Evolutionary conservation across 1,284 basidiomycete genomes (phyloP), one percentile per base, ranked within the genome.

Genomic region (Ceratobasidium sp.): DNA sequence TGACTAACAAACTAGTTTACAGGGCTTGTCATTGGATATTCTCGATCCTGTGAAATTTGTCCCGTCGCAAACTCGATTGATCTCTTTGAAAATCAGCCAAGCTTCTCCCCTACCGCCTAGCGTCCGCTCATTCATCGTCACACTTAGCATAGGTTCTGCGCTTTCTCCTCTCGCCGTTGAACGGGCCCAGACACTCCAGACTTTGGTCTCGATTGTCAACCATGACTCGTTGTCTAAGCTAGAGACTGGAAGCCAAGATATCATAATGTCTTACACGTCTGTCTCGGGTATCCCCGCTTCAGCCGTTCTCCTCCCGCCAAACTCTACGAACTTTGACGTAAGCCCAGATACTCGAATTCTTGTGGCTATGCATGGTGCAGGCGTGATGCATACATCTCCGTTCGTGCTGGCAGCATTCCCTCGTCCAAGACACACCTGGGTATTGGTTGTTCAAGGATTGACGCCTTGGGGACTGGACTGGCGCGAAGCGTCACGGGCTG

Each of bases 391-490:
- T 33, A 80, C 82, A 2, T 82, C 86, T 23, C 79, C 86, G 0
- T 90, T 92, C 80, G 93, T 91, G 92, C 83, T 86, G 0, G 85
- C 89, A 66, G 87, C 92, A 2, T 83, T 95, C 33, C 88, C 89
- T 1, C 86, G 87, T 5, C 90, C 91, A 77, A 81, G 85, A 41
- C 83, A 86, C 12, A 90, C 88, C 78, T 96, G 94, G 94, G 84
- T 91, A 7, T 84, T 95, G n/a, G 84, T 92, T 14, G 93, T 94
- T 0, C 88, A 88, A 18, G 94, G 94, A 0, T 86, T 91, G 52
- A 94, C 93, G 1, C 87, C 90, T 57, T 95, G 93, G 93, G 94
- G 94, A 6, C 87, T 94, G 69, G 94, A 96, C 82, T 96, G 94
- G 94, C 94, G 94, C 81, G 93, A 94, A 0, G 90, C 91, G 1